Percentiles rank a stretch among this genome's conserved stretches.
Conservation (phyloP, 1,139 yeast genomes). For the Hyphopichia wangnamkhiaoensis region DNA sequence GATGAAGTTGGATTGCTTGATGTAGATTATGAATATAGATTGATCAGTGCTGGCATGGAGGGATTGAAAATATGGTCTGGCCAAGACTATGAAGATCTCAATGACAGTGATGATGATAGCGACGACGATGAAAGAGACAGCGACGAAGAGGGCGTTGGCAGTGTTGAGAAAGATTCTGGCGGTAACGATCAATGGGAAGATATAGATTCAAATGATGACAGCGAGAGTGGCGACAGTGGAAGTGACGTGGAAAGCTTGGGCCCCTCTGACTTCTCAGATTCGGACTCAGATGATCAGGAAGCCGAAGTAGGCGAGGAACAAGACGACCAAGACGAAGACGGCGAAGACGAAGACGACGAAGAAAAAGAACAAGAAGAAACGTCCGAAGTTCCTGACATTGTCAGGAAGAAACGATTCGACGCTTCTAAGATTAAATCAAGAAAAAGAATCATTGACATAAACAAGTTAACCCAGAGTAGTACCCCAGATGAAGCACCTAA, state of each 20-base stretch:
- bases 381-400: conserved; percentile 11
- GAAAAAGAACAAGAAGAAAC: conserved; percentile 19
- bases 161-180: conserved; percentile 10
- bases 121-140: conserved; percentile 12
- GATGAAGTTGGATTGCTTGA: conserved; percentile 76
- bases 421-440: conserved; percentile 14
- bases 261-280: conserved; percentile 1
- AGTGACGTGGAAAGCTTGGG: conserved; percentile 14
- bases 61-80: conserved; percentile 71
- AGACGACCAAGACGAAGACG: conserved; percentile 15
- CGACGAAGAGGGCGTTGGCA: conserved; percentile 13
- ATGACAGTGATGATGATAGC: conserved; percentile 20
- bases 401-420: conserved; percentile 15
- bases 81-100: conserved; percentile 20
- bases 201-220: conserved; percentile 9
- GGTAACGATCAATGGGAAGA: conserved; percentile 1
- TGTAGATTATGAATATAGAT: conserved; percentile 74
- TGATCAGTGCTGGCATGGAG: conserved; percentile 84
- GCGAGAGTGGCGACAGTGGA: conserved; percentile 7
- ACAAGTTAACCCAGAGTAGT: conserved; percentile 17
- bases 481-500: conserved; percentile 17
- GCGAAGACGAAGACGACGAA: conserved; percentile 14
- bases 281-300: conserved; percentile 9
- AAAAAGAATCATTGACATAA: conserved; percentile 20
- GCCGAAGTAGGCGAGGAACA: conserved; percentile 14